These are phyloP conservation scores for Strigomonas culicis DNA, from an alignment of 208 protist species.

Conservation along the genomic window DNA sequence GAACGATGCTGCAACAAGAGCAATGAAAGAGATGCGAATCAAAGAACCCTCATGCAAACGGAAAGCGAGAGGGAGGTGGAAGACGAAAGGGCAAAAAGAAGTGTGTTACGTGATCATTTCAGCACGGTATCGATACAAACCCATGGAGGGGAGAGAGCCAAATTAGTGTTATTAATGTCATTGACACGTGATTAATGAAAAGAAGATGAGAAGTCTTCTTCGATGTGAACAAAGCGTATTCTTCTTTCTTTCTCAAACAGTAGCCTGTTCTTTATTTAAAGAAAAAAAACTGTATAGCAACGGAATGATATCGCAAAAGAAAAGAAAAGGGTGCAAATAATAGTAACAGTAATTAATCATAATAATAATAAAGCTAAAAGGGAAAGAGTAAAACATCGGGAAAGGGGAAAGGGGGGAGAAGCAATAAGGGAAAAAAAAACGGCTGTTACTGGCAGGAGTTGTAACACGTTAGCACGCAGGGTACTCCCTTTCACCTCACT, in stretches of 20 bases:
- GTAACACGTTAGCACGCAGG: too few species aligned
- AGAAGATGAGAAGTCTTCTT: neutral
- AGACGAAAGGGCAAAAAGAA: neutral
- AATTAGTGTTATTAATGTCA: neutral
- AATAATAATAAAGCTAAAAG: neutral
- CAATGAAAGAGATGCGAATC: constrained; percentile 1
- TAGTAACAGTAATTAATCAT: constrained; percentile 10
- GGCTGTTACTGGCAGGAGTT: neutral
- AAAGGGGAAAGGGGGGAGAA: neutral
- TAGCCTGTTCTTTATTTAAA: neutral
- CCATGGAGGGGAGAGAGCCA: neutral
- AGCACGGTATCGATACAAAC: neutral
- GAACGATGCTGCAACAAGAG: constrained; percentile 11
- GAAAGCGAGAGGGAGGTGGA: neutral
- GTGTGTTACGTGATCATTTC: neutral
- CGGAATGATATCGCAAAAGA: neutral
- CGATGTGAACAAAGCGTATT: neutral
- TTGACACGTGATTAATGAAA: neutral
- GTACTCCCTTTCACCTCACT: too few species aligned
- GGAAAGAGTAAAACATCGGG: neutral
- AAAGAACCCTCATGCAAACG: neutral
- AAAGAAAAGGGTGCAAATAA: constrained; percentile 15
- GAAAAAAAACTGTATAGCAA: neutral
- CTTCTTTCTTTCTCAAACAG: too few species aligned
- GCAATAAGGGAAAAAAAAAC: constrained; percentile 12